Conservation (phyloP, 2,329 filamentous ascomycete species). For the Cryphonectria naterciae region DNA sequence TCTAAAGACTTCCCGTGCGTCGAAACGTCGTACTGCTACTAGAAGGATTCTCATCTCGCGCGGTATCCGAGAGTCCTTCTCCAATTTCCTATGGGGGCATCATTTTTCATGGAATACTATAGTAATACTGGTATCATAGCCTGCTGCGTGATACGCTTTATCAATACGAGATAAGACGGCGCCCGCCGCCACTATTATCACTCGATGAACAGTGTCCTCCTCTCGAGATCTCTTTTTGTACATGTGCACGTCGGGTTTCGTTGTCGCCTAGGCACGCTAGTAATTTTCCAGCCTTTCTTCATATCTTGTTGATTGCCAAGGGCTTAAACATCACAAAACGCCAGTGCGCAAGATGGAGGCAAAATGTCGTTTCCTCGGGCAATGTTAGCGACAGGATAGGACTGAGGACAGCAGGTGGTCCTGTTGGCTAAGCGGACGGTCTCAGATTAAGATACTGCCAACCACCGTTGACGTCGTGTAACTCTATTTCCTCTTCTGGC, state of each 20-base stretch:
- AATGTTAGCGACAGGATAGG: not conserved
- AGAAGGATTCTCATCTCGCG: not conserved
- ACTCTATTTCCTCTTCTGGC: constrained; percentile 17
- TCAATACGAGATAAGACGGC: not conserved
- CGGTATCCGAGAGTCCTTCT: not conserved
- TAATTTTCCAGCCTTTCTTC: not conserved
- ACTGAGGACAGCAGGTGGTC: not conserved
- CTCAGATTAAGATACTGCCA: not conserved
- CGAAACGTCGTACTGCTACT: not conserved
- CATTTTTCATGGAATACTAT: not conserved
- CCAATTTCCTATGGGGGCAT: not conserved
- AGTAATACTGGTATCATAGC: not conserved
- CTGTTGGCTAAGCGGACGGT: not conserved
- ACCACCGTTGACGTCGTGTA: constrained; percentile 9
- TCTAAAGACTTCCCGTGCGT: not conserved
- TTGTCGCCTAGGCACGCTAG: not conserved
- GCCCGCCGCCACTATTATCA: not conserved
- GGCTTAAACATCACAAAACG: not conserved
- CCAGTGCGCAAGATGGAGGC: not conserved
- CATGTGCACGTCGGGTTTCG: not conserved
- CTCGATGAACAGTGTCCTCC: not conserved
- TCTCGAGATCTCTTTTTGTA: not conserved
- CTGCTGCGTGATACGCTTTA: not conserved
- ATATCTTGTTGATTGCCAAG: not conserved
- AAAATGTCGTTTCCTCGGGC: not conserved